Base-by-base conservation (phyloP, 768 basidiomycete species). In the Candolleomyces aberdarensis region DNA sequence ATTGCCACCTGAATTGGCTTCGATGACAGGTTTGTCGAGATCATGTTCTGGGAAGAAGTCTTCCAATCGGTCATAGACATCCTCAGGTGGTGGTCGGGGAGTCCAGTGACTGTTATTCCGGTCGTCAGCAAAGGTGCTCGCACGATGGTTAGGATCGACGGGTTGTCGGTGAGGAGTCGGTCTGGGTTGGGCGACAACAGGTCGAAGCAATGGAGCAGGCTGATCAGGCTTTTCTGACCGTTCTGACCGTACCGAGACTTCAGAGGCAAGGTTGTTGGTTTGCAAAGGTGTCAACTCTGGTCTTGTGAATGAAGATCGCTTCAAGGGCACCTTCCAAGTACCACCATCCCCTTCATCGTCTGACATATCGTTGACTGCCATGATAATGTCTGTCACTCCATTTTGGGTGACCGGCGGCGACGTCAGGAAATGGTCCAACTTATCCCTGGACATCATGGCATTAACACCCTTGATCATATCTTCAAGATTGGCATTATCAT, bases 41-140 rank as follows among this genome's bases (percentile, higher is more conserved):
- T 98, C 95, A 70, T 97, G 92, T 64, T 91, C 88, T 0, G 96
- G 96, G 82, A 99, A 99, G 79, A 93, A 98, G 62, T 90, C 87
- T 66, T 98, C 93, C 8, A 99, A 81, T 59, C 91, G 87, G 47
- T 98, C 91, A 70, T 94, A 94, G 48, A 99, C 90, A 65, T 92
- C 91, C 75, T 98, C 97, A 0, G 95, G 87, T 49, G 88, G 85
- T 31, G 96, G 96, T 67, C 95, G 91, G 62, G 89, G 86, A 41
- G 92, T 91, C 95, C 94, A 97, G 6, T 36, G 36, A 22, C 89
- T 89, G 59, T 83, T 81, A 65, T 86, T 88, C 62, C 82, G 78
- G 56, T 77, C 79, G 62, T 83, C 80, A 14, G 82, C 85, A 64
- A 92, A 90, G 5, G 86, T 85, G 65, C 81, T 88, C 50, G 77